Evolutionary conservation across 1,284 basidiomycete species (phyloP).

Genomic region (Ustilago tritici): DNA sequence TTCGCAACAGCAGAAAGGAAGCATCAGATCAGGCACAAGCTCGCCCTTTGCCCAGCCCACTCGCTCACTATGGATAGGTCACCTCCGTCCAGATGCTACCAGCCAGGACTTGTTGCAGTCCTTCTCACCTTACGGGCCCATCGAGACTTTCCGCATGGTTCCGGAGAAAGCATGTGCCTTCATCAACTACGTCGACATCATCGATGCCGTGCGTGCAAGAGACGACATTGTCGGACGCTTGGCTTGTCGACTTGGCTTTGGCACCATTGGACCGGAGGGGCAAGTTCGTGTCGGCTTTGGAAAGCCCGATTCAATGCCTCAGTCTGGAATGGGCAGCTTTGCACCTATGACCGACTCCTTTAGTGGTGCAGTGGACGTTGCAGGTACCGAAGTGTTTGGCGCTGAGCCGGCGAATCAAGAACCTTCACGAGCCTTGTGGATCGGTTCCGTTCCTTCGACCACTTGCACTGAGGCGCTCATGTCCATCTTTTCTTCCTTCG

Average conservation of each 20-base stretch:
- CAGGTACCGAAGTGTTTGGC: constrained; percentile 22
- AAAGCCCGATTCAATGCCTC: constrained; percentile 86
- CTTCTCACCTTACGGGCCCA: constrained; percentile 94
- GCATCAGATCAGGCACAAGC: constrained; percentile 71
- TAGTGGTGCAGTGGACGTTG: constrained; percentile 5
- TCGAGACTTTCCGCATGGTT: constrained; percentile 90
- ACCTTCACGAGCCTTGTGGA: constrained; percentile 62
- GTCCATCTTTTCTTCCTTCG: constrained; percentile 91
- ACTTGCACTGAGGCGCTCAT: constrained; percentile 74
- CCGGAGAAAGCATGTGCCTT: constrained; percentile 99
- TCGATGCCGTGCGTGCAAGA: constrained; percentile 92
- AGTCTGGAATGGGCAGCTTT: constrained; percentile 29
- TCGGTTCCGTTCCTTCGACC: constrained; percentile 58
- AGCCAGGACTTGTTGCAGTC: constrained; percentile 93
- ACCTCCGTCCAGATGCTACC: constrained; percentile 90
- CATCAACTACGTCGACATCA: constrained; percentile 95
- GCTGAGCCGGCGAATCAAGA: constrained; percentile 33
- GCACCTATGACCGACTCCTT: constrained; percentile 16
- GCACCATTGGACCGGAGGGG: constrained; percentile 71
- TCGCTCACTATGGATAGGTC: constrained; percentile 96
- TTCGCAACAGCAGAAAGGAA: constrained; percentile 15
- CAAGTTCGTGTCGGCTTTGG: constrained; percentile 97
- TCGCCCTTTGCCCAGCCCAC: constrained; percentile 77
- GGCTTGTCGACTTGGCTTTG: constrained; percentile 84
- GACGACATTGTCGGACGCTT: constrained; percentile 95